phyloP scores from a whole-genome alignment of 2,329 filamentous ascomycete species.

The Penicillium fuscoglaucum region DNA sequence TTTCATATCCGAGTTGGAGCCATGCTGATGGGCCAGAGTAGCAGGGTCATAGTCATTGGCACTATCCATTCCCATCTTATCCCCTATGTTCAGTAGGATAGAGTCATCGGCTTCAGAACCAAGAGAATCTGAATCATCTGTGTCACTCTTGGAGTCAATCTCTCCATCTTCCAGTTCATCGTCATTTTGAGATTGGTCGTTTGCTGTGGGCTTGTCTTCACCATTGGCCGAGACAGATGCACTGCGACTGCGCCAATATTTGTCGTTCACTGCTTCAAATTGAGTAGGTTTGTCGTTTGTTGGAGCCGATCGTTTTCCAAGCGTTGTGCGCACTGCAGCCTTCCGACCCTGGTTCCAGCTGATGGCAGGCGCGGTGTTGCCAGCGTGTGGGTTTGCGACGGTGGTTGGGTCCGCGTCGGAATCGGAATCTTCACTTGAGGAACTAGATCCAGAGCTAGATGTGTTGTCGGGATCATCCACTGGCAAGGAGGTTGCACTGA shows the following conservation, averaged over 20 bases:
- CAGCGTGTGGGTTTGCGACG: conserved; percentile 22
- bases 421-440: conserved; percentile 6
- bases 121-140: conserved; percentile 34
- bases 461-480: conserved; percentile 37
- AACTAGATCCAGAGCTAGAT: conserved; percentile 34
- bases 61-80: conserved; percentile 14
- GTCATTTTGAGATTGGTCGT: not conserved
- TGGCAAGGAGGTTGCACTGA: conserved; percentile 35
- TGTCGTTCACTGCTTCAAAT: conserved; percentile 39
- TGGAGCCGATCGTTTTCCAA: conserved; percentile 33
- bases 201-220: conserved; percentile 1
- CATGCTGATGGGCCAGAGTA: conserved; percentile 11
- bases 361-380: conserved; percentile 32
- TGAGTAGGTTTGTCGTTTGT: conserved; percentile 18
- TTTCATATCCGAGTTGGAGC: not conserved
- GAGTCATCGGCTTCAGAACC: conserved; percentile 43
- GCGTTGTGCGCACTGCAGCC: conserved; percentile 44
- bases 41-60: conserved; percentile 30
- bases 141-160: conserved; percentile 32
- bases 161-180: conserved; percentile 32
- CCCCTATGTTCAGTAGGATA: conserved; percentile 45
- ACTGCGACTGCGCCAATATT: conserved; percentile 42
- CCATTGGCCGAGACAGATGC: conserved; percentile 26
- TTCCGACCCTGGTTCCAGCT: conserved; percentile 50
- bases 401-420: conserved; percentile 15